Conservation (phyloP, 768 basidiomycete genomes). For the Boletus speciosus region DNA sequence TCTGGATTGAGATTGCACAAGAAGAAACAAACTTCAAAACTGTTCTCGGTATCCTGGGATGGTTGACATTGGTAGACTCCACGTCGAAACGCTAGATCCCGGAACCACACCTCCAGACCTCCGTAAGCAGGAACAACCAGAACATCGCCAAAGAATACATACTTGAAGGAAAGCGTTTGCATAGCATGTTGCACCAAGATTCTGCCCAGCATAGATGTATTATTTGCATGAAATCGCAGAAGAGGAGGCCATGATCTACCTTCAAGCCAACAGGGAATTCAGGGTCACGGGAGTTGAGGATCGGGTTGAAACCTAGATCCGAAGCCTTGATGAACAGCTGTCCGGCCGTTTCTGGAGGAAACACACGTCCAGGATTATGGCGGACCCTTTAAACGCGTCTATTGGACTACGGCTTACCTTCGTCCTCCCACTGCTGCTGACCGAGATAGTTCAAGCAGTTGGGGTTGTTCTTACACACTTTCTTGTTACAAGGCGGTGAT, state of each 20-base stretch:
- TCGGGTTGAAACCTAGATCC: constrained; percentile 56
- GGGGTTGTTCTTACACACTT: constrained; percentile 70
- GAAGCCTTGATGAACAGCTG: constrained; percentile 50
- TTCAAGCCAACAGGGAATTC: constrained; percentile 73
- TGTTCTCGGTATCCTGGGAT: constrained; percentile 43
- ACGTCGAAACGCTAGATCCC: constrained; percentile 74
- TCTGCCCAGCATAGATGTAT: constrained; percentile 43
- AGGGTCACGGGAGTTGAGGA: constrained; percentile 43
- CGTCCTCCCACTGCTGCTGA: constrained; percentile 75
- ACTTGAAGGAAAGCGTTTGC: constrained; percentile 94
- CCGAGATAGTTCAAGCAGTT: constrained; percentile 87
- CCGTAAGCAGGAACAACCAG: constrained; percentile 2
- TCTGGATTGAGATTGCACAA: background rate
- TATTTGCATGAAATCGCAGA: background rate
- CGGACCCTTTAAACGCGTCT: constrained; percentile 6
- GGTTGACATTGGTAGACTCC: constrained; percentile 80
- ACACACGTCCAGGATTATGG: constrained; percentile 11
- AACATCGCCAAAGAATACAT: constrained; percentile 8
- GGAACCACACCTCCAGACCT: constrained; percentile 78
- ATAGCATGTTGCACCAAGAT: constrained; percentile 96
- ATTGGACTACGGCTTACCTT: constrained; percentile 42
- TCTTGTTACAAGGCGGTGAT: constrained; percentile 51
- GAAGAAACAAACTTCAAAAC: constrained; percentile 39
- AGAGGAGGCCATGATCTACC: constrained; percentile 37
- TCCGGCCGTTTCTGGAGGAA: constrained; percentile 44